Evolutionary conservation across 495 filamentous ascomycete species (phyloP).

Genomic region (Xylaria grammica): DNA sequence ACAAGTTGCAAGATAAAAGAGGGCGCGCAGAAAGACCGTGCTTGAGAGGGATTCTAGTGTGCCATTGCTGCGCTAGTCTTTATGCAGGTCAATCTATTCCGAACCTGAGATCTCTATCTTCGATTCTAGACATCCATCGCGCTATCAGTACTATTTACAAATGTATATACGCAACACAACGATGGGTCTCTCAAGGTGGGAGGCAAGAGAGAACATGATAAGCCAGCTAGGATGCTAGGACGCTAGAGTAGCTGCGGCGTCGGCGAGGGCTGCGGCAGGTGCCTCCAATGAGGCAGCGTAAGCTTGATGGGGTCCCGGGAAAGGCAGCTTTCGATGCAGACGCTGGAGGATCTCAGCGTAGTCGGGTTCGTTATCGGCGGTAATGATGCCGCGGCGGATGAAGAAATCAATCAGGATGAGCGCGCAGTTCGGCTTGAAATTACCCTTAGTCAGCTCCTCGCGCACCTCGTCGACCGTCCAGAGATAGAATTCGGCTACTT

Average conservation of each 20-base stretch:
- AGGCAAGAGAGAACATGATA: too few species aligned
- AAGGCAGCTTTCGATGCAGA: constrained; percentile 80
- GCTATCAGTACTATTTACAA: not conserved
- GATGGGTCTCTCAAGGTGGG: not conserved
- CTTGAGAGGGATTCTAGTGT: not conserved
- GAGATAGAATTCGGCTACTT: constrained; percentile 86
- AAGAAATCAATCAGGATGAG: constrained; percentile 89
- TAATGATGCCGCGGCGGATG: constrained; percentile 81
- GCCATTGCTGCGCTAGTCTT: constrained; percentile 16
- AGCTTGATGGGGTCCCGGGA: constrained; percentile 68
- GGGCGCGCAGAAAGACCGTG: not conserved
- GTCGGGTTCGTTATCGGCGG: constrained; percentile 78
- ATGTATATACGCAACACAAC: constrained; percentile 13
- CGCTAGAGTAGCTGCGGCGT: constrained; percentile 9
- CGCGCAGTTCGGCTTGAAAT: constrained; percentile 95
- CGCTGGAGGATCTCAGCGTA: constrained; percentile 77
- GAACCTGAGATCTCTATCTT: not conserved
- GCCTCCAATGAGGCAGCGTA: constrained; percentile 27
- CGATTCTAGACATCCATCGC: not conserved
- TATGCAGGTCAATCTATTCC: constrained; percentile 19
- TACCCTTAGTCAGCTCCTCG: constrained; percentile 68
- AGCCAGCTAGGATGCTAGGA: constrained; percentile 2
- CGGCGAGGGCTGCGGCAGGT: constrained; percentile 3
- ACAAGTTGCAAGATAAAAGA: constrained; percentile 5
- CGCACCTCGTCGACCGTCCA: constrained; percentile 75